Evolutionary conservation across 345 rosid genomes (phyloP).

Genomic region (Eucalyptus cloeziana): DNA sequence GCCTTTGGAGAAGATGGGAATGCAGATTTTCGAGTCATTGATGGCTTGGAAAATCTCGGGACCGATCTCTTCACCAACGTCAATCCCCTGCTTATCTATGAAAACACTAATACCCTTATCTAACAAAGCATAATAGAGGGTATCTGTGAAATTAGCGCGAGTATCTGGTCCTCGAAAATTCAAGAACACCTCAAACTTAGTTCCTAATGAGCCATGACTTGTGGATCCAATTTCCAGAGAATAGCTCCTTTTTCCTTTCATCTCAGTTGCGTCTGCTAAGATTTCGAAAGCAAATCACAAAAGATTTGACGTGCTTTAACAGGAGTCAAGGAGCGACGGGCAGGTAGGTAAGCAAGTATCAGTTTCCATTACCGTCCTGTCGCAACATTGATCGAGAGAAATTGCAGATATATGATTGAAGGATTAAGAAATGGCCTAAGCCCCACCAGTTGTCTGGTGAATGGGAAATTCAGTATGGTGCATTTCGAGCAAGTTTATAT

Average conservation of each 20-base stretch:
- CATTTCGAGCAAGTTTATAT: no score
- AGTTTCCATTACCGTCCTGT: not conserved
- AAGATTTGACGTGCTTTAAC: not conserved
- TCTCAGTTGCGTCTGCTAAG: not conserved
- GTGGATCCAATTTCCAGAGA: not conserved
- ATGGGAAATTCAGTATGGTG: no score
- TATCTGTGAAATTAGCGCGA: not conserved
- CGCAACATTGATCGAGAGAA: accelerated
- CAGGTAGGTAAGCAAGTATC: no score
- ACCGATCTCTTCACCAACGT: not conserved
- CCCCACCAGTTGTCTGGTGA: no score
- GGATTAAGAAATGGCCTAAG: not conserved
- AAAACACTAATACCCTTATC: not conserved
- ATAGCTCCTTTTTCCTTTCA: not conserved
- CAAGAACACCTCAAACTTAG: not conserved
- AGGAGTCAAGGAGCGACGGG: accelerated
- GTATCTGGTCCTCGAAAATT: not conserved
- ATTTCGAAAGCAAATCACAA: not conserved
- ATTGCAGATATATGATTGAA: not conserved
- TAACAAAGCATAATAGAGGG: not conserved
- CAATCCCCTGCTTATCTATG: not conserved
- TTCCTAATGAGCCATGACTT: not conserved
- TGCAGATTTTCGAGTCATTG: not conserved
- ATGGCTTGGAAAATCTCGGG: not conserved
- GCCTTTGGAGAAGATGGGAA: not conserved